phyloP scores from a whole-genome alignment of 2,329 filamentous ascomycete species.

The Xenoacremonium recifei region DNA sequence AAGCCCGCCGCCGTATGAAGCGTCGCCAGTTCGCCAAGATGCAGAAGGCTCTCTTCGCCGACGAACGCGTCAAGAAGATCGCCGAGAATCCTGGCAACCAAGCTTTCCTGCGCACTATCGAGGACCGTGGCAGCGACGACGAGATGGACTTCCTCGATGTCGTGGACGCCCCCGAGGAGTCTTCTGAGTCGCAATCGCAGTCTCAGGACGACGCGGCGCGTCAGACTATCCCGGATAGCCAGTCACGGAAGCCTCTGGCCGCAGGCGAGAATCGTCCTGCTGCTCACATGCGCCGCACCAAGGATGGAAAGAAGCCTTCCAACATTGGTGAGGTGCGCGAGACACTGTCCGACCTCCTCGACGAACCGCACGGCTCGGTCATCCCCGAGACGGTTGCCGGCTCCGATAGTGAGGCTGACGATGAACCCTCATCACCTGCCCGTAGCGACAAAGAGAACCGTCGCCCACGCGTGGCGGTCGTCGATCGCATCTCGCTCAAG shows the following conservation, averaged over 20 bases:
- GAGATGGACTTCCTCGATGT: constrained; percentile 73
- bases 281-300: constrained; percentile 61
- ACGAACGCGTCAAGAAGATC: constrained; percentile 88
- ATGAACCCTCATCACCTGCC: constrained; percentile 17
- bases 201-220: constrained; percentile 28
- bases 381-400: constrained; percentile 42
- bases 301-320: constrained; percentile 63
- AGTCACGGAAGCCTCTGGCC: constrained; percentile 41
- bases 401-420: constrained; percentile 43
- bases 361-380: constrained; percentile 57
- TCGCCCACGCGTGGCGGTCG: constrained; percentile 46
- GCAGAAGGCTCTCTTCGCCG: constrained; percentile 81
- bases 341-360: constrained; percentile 79
- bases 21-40: constrained; percentile 87
- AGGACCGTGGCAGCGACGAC: constrained; percentile 75
- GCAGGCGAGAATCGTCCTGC: constrained; percentile 49
- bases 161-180: constrained; percentile 26
- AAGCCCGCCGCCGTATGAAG: constrained; percentile 76
- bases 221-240: constrained; percentile 49
- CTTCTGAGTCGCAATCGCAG: constrained; percentile 35
- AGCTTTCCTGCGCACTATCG: constrained; percentile 87
- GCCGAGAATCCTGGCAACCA: constrained; percentile 84
- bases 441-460: constrained; percentile 51
- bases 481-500: constrained; percentile 74
- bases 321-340: constrained; percentile 79